Evolutionary conservation across 208 protist genomes (phyloP), one percentile per base, ranked within the genome.

Genomic region (Leishmania gerbilli): DNA sequence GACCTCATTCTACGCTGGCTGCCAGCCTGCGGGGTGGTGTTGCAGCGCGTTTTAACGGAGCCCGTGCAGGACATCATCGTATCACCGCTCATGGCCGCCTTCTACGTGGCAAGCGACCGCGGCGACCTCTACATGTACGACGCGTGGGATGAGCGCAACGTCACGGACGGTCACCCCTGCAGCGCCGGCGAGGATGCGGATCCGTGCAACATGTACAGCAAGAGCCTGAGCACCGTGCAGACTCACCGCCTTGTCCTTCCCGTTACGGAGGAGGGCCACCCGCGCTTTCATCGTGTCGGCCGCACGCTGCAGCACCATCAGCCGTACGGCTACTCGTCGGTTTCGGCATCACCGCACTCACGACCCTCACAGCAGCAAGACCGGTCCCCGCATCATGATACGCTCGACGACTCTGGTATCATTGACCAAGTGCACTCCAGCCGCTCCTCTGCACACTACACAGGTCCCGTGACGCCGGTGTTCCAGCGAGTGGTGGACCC

Each of bases 61-160:
- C 87, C 89, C 17, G 78, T 91, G 60, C 81, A 87, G 56, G 90
- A 91, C 86, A 80, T 94, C 27, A 42, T 95, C 31, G 79, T 95
- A 40, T 95, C 89, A 1, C 88, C 90, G 9, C 77, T 96, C n/a
- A 91, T 91, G 88, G 84, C 86, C 15, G 87, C 90, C 42, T 80
- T 95, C 56, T 95, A 96, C 79, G 88, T 87, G 19, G 90, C 93
- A 19, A 89, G 87, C 81, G 86, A 91, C 62, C 83, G 76, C 47
- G 91, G 91, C 6, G 65, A 93, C 42, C 77, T 96, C 34, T 84
- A 77, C 55, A 91, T 95, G 90, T 92, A 95, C 82, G 91, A 95
- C 65, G 91, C 87, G 2, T 92, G 88, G 87, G 91, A 93, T 82
- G 91, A 96, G 72, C 76, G 81, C 34, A 83, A 85, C 60, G 69